Base-by-base conservation (phyloP, 305 asterid species). In the Rubia peregrina region DNA sequence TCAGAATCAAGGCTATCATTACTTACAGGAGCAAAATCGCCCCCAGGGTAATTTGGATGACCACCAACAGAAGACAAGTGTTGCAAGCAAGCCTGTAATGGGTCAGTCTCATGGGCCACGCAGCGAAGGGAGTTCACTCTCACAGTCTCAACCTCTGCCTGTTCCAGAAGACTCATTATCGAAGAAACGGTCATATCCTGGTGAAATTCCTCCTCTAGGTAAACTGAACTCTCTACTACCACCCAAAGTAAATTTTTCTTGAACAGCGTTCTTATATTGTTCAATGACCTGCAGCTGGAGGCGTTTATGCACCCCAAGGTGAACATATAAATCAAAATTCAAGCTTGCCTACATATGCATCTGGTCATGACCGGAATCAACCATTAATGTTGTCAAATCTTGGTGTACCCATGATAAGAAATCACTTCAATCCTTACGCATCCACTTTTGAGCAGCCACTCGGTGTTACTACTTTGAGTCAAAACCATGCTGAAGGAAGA, bases 401-500 rank as follows among this genome's bases (percentile, higher is more conserved):
- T 61, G 77, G 79, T 69, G 84, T 82, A 55, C 84, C 97, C 55
- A 80, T 84, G 81, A 71, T 81, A 75, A 69, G 86, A 51, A 81
- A 69, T 69, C 86, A 83, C 81, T 86, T 83, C 82, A 85, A 86
- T 74, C 90, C 96, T 75, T 88, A 84, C 71, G 86, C 90, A 68
- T 83, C 96, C 74, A 79, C 87, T 71, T 88, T 86, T 81, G 90
- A 91, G 77, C 83, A 71, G 79, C 91, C 91, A 55, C 79, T 85
- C 69, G 71, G 81, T 78, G 82, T 83, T 73, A 64, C 85, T 74
- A 64, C 82, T 79, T 75, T 76, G 76, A 81, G 77, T 74, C 76
- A 84, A 71, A 80, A 63, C 72, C 77, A 76, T 60, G 76, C 69
- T 9, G 83, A 79, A 73, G 81, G 72, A 56, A 78, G 78, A 64